Conservation (phyloP, 371 early-diverging fungal genomes). For the Mucor mucedo region DNA sequence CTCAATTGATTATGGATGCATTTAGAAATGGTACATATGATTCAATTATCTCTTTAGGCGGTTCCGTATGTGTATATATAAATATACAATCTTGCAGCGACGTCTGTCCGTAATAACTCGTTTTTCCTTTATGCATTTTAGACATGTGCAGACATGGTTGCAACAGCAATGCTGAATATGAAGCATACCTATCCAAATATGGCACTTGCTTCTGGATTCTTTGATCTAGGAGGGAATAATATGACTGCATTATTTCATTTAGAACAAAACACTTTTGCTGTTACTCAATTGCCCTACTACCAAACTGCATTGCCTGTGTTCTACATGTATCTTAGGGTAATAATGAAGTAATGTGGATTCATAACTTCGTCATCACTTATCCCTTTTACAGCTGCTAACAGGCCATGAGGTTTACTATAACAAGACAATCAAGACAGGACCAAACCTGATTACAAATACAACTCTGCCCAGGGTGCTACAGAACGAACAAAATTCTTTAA, state of each 20-base stretch:
- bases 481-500: conserved; percentile 40
- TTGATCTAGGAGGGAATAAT: conserved; percentile 33
- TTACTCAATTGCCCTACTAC: conserved; percentile 55
- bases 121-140: neutral
- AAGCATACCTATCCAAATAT: conserved; percentile 18
- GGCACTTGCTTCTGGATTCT: conserved; percentile 37
- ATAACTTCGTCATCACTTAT: conserved; percentile 5
- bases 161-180: conserved; percentile 35
- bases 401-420: conserved; percentile 43
- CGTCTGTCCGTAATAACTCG: too few relatives aligned
- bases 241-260: conserved; percentile 34
- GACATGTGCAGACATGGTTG: conserved; percentile 28
- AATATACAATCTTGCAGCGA: too few relatives aligned
- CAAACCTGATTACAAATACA: conserved; percentile 30
- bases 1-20: neutral
- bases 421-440: conserved; percentile 45
- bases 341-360: neutral
- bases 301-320: conserved; percentile 57
- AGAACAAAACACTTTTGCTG: conserved; percentile 37
- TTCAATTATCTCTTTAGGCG: conserved; percentile 39
- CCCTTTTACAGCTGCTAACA: conserved; percentile 35
- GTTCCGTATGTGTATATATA: conserved; percentile 20
- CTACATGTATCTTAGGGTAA: conserved; percentile 50
- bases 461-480: conserved; percentile 29
- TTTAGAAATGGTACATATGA: conserved; percentile 24